Evolutionary conservation across 2,329 filamentous ascomycete species (phyloP), one percentile per base, ranked within the genome.

Genomic region (Penicillium crustosum): DNA sequence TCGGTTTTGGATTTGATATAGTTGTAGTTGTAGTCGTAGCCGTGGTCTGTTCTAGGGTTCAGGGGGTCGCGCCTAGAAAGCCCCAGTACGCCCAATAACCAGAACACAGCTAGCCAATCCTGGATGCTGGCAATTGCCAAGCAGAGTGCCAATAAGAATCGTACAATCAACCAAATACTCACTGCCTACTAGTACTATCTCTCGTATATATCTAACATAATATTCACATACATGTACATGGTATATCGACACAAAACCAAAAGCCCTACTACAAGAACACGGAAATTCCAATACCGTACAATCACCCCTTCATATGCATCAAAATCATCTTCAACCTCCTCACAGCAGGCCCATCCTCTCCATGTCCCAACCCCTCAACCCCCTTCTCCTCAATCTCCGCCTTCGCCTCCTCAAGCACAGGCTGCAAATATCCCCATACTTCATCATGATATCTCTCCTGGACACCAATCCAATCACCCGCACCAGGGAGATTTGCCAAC

Each of bases 371-470:
- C 6, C 31, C 31, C 31, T 33, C 31, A 15, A 6, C 31, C n/a
- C 45, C 62, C 27, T 64, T 69, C 27, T 76, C 69, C 48, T 81
- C 75, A 21, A 89, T 71, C 68, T 90, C 87, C 45, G 73, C 72
- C 56, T 76, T 77, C 4, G 87, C 87, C 59, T 83, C 79, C 49
- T 78, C 75, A 10, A 86, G 81, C 35, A 88, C 74, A 4, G 82
- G 78, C 31, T 79, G 73, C 21, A 89, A 70, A 56, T 84, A 85
- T 21, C 87, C 88, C 88, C 87, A 90, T 25, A 90, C 86, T 55
- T 89, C 83, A 67, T 89, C 85, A 49, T 73, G 70, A 58, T 76
- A 76, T 38, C 67, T 62, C 38, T 75, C 72, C 53, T 76, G 72
- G 2, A 75, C 71, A 13, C 59, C 59, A 10, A 76, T 36, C 73